These are phyloP conservation scores for Hortaea sp. DNA, from an alignment of 2,329 filamentous ascomycete genomes.

Conservation along the genomic window DNA sequence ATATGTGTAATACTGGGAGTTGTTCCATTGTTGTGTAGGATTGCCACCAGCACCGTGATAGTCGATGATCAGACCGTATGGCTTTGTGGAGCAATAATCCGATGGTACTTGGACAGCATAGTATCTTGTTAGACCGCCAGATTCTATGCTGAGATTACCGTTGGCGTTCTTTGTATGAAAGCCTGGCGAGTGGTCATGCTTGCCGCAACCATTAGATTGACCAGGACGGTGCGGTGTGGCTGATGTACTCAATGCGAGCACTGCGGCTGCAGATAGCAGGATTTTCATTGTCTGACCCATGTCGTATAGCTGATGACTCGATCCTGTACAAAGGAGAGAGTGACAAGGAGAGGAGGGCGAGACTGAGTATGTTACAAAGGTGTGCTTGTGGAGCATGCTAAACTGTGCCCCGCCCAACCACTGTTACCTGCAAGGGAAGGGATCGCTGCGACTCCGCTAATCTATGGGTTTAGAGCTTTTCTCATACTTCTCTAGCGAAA, in stretches of 20 bases:
- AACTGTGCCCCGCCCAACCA: no score
- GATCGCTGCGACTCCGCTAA: no score
- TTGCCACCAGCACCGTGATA: constrained; percentile 36
- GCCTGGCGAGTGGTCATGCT: constrained; percentile 1
- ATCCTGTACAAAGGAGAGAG: no score
- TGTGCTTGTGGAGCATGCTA: no score
- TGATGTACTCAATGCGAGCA: neutral
- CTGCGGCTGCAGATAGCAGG: no score
- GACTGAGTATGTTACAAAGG: no score
- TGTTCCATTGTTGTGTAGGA: constrained; percentile 29
- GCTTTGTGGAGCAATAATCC: constrained; percentile 12
- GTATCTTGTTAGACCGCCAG: constrained; percentile 11
- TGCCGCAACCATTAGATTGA: neutral
- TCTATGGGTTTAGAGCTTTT: no score
- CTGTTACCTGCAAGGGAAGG: no score
- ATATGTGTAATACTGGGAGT: constrained; percentile 38
- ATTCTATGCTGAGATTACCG: constrained; percentile 8
- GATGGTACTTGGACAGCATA: constrained; percentile 17
- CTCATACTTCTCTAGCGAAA: no score
- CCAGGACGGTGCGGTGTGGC: neutral
- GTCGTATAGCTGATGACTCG: no score
- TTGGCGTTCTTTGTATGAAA: neutral
- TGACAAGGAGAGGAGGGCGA: no score
- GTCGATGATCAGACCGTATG: constrained; percentile 34
- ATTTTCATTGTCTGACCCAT: no score